Evolutionary conservation across 73 alveolate genomes (phyloP), one percentile per base, ranked within the genome.

Genomic region (Paramecium sonneborni): DNA sequence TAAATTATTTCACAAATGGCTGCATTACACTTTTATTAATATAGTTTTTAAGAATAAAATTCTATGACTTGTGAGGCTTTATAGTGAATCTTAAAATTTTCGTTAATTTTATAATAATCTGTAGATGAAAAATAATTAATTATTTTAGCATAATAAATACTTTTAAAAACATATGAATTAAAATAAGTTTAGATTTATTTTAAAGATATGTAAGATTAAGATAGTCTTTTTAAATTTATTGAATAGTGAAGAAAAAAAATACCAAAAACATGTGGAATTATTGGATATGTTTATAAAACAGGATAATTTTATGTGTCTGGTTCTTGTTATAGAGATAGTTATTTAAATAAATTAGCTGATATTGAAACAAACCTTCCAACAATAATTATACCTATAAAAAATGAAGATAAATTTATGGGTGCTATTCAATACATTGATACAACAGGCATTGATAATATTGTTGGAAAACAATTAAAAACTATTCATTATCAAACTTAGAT

Each of bases 261-360:
- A 2, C 68, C 68, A 3, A 52, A 18, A n/a, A 5, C 68, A 52
- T 74, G 68, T 35, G 68, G 87, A 6, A 35, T 74, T 15, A 43
- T 74, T 74, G 87, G 87, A 2, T 38, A 28, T n/a, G 87, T 74
- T 32, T 74, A 35, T 18, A 14, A 35, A 11, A 35, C 87, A 32
- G 58, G 38, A 74, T 14, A 74, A 38, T 28, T 43, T n/a, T 21
- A 21, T 21, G 4, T 74, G 7, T 74, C 87, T 74, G 87, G 34
- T 30, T 35, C 87, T 30, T 74, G 87, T 74, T 74, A 74, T 74
- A 35, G 46, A 38, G 87, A 74, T 74, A 74, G 20, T 32, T 74
- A 32, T 6, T 74, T 12, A 32, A 74, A 74, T 18, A 74, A 74
- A 35, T 74, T 74, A 5, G 68, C 87, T 30, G 67, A 74, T 74